These are phyloP conservation scores for Heterobasidion parviporum DNA, from an alignment of 1,284 basidiomycete species.

Conservation along the genomic window DNA sequence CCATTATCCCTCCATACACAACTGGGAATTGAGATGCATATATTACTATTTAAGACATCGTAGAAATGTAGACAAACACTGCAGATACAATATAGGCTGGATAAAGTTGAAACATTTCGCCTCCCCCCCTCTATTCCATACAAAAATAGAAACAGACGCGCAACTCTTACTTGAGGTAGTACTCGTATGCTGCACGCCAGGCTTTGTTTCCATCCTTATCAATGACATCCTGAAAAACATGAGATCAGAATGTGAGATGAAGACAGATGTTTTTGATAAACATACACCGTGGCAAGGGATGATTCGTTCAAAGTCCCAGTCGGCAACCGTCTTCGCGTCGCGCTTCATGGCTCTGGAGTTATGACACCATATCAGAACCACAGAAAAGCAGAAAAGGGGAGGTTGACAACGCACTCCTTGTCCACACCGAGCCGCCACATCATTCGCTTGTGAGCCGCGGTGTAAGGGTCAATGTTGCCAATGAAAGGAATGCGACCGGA, in stretches of 20 bases:
- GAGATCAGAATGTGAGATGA: background rate
- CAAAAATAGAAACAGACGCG: too few species aligned
- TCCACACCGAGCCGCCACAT: conserved; percentile 44
- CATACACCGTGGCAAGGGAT: conserved; percentile 90
- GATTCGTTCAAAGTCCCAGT: conserved; percentile 84
- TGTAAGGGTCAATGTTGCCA: conserved; percentile 45
- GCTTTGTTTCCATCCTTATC: conserved; percentile 66
- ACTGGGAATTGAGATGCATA: too few species aligned
- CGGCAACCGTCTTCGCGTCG: conserved; percentile 62
- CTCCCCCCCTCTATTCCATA: too few species aligned
- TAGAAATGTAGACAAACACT: too few species aligned
- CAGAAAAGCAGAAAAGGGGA: background rate
- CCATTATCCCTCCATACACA: too few species aligned
- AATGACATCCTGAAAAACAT: conserved; percentile 57
- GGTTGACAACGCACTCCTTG: conserved; percentile 42
- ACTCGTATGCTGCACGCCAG: conserved; percentile 22
- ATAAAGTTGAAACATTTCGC: too few species aligned
- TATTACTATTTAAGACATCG: too few species aligned
- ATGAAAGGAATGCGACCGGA: conserved; percentile 39
- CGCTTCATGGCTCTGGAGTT: conserved; percentile 60
- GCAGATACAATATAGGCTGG: too few species aligned
- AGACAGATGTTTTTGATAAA: background rate
- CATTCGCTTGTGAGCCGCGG: conserved; percentile 50
- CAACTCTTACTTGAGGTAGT: background rate
- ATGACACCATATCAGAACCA: background rate